Evolutionary conservation across 495 filamentous ascomycete species (phyloP).

Genomic region (Aspergillus carlsbadensis): DNA sequence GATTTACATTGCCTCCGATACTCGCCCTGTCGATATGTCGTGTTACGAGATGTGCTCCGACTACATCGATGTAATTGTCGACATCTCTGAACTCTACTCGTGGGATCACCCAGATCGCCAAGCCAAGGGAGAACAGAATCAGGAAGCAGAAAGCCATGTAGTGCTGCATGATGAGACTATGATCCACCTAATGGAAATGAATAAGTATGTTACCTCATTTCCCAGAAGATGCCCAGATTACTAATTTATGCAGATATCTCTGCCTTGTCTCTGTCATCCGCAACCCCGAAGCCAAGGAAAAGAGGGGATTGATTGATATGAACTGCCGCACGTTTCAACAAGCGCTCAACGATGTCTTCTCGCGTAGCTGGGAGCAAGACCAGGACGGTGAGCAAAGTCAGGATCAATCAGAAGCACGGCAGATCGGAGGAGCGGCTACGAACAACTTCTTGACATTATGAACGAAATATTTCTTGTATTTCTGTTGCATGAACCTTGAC

Average conservation of each 20-base stretch:
- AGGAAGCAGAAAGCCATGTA: conserved; percentile 76
- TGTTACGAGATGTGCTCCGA: conserved; percentile 97
- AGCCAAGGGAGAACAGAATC: conserved; percentile 62
- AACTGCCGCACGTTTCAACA: conserved; percentile 61
- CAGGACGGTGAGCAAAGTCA: conserved; percentile 15
- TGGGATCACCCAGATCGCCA: conserved; percentile 62
- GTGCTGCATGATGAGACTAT: conserved; percentile 76
- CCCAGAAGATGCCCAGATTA: conserved; percentile 7
- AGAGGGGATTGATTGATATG: conserved; percentile 60
- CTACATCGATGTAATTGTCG: conserved; percentile 96
- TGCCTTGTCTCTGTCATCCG: conserved; percentile 76
- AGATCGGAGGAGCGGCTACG: conserved; percentile 1
- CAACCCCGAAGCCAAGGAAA: conserved; percentile 56
- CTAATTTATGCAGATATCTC: conserved; percentile 45
- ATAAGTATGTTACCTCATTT: conserved; percentile 58
- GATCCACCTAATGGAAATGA: conserved; percentile 87
- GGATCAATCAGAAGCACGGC: conserved; percentile 1
- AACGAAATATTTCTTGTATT: background rate
- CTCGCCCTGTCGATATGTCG: conserved; percentile 84
- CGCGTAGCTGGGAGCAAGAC: conserved; percentile 46
- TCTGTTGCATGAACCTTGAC: too few species aligned
- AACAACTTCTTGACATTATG: conserved; percentile 6
- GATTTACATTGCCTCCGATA: conserved; percentile 97
- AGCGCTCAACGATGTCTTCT: conserved; percentile 57
- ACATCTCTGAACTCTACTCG: conserved; percentile 92